phyloP scores from a whole-genome alignment of 768 basidiomycete genomes.

The Auricularia sp. region DNA sequence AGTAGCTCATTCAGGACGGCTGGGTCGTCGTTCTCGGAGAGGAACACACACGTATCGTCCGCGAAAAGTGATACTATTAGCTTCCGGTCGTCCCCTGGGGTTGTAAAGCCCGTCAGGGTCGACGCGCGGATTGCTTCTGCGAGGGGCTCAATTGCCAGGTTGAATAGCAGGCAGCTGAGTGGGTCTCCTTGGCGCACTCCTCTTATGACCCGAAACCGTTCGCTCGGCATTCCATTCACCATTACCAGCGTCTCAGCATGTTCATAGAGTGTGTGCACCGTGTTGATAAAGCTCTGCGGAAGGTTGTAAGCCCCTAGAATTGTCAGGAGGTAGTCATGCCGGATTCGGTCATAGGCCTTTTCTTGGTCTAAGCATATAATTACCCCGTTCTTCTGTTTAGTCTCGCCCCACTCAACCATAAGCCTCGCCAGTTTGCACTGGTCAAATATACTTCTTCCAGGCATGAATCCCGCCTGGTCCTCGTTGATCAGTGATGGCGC shows the following conservation, averaged over 20 bases:
- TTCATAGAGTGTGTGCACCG: too few species aligned
- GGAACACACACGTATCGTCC: too few species aligned
- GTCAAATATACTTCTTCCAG: slow-evolving; percentile 8
- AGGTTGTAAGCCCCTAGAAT: slow-evolving; percentile 6
- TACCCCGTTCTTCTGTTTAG: background rate
- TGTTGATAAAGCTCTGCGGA: too few species aligned
- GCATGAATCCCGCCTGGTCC: slow-evolving; percentile 9
- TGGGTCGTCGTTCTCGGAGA: too few species aligned
- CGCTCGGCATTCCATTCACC: too few species aligned
- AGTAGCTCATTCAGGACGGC: too few species aligned
- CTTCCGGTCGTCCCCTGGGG: too few species aligned
- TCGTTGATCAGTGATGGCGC: slow-evolving; percentile 2
- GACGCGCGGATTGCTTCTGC: background rate
- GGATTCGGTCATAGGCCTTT: slow-evolving; percentile 8
- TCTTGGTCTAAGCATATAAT: slow-evolving; percentile 10
- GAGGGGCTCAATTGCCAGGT: slow-evolving; percentile 11
- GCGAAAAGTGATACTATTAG: too few species aligned
- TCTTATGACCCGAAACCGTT: too few species aligned
- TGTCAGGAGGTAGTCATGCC: slow-evolving; percentile 8
- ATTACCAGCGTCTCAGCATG: too few species aligned
- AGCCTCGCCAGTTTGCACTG: slow-evolving; percentile 7
- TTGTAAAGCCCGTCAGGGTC: too few species aligned
- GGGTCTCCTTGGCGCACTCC: slow-evolving; percentile 7
- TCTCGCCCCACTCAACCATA: slow-evolving; percentile 5
- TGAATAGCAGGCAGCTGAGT: slow-evolving; percentile 10